Percentiles rank a stretch among this genome's conserved stretches.
phyloP scores from a whole-genome alignment of 371 early-diverging fungal species.

The Lichtheimia ramosa region DNA sequence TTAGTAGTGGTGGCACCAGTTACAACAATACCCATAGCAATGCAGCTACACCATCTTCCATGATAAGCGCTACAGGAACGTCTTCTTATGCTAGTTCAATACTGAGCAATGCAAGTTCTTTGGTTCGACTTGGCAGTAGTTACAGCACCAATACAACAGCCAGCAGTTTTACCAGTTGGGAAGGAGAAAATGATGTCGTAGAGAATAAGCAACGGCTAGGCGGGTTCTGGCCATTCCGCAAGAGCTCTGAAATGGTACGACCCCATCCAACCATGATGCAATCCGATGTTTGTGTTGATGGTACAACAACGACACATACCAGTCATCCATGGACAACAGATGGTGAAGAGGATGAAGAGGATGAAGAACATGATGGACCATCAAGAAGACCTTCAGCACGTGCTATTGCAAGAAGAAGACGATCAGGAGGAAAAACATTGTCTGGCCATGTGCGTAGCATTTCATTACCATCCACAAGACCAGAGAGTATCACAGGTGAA shows the following conservation, averaged over 20 bases:
- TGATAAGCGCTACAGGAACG: too few relatives aligned
- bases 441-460: slow-evolving; percentile 23
- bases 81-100: slow-evolving; percentile 14
- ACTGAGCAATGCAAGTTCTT: slow-evolving; percentile 21
- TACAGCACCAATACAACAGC: slow-evolving; percentile 13
- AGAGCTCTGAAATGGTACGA: slow-evolving; percentile 21
- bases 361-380: background rate
- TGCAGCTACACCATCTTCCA: background rate
- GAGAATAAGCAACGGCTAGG: slow-evolving; percentile 10
- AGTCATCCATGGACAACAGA: slow-evolving; percentile 12
- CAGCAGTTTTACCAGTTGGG: slow-evolving; percentile 16
- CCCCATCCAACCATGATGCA: slow-evolving; percentile 14
- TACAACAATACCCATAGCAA: background rate
- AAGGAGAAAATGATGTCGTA: slow-evolving; percentile 15
- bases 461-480: slow-evolving; percentile 19
- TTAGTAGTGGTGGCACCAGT: slow-evolving; percentile 3
- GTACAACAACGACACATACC: background rate
- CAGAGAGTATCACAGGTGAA: slow-evolving; percentile 3
- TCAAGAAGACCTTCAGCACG: slow-evolving; percentile 2
- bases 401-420: slow-evolving; percentile 3
- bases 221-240: slow-evolving; percentile 25
- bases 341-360: slow-evolving; percentile 13
- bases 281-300: slow-evolving; percentile 13
- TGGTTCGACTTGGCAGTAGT: slow-evolving; percentile 18
- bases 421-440: slow-evolving; percentile 7